Evolutionary conservation across 1,284 basidiomycete species (phyloP).

Genomic region (Meira nashicola): DNA sequence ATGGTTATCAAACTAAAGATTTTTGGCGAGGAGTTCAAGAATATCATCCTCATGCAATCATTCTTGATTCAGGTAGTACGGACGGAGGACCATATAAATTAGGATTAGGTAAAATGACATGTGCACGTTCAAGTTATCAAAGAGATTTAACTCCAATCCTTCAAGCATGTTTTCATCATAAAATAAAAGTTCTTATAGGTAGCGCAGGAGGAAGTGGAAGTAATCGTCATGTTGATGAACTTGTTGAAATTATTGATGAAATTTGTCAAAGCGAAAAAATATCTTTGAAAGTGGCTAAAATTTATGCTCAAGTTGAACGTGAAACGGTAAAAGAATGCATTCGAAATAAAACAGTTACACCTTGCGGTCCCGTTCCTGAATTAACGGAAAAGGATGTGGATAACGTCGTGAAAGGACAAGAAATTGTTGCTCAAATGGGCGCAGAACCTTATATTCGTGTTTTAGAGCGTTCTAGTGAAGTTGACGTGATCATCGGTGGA

Average conservation of each 20-base stretch:
- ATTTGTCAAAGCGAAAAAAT: no score
- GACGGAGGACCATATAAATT: constrained; percentile 2
- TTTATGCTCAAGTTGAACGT: background rate
- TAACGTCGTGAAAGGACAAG: no score
- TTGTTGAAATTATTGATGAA: no score
- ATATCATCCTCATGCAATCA: constrained; percentile 2
- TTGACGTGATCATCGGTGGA: constrained; percentile 1
- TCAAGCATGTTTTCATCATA: background rate
- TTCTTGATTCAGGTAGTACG: constrained; percentile 1
- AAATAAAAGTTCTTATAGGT: background rate
- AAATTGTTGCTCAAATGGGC: constrained; percentile 1
- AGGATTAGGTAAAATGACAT: background rate
- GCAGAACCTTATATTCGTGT: background rate
- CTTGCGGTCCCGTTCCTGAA: background rate
- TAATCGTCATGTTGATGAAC: no score
- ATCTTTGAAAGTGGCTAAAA: background rate
- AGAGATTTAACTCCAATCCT: background rate
- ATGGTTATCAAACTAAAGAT: background rate
- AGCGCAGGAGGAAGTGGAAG: no score
- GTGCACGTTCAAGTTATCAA: constrained; percentile 1
- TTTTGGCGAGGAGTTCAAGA: background rate
- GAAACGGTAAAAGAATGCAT: background rate
- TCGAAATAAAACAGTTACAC: background rate
- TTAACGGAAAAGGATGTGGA: background rate
- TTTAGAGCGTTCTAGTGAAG: background rate